Conservation (phyloP, 2,329 filamentous ascomycete species). For the Lomentospora prolificans region DNA sequence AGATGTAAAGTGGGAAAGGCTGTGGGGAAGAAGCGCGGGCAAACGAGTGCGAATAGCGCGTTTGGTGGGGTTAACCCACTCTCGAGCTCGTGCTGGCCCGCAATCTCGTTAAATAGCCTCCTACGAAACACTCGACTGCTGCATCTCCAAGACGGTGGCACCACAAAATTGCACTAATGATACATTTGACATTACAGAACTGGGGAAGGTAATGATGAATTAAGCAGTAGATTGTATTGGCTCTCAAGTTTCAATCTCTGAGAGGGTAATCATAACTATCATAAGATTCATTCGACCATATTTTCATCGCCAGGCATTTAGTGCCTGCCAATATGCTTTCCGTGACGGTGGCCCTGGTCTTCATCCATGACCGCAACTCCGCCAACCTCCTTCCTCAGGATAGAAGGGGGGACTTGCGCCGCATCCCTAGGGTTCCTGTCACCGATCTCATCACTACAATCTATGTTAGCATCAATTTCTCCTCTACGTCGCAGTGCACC, state of each 20-base stretch:
- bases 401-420: constrained; percentile 46
- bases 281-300: neutral
- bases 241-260: neutral
- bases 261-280: neutral
- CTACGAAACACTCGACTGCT: too few species aligned
- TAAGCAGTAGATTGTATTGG: neutral
- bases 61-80: too few species aligned
- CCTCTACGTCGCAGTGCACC: neutral
- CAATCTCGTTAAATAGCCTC: too few species aligned
- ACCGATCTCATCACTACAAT: neutral
- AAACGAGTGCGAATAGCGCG: too few species aligned
- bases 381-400: constrained; percentile 36
- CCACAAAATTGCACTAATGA: too few species aligned
- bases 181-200: neutral
- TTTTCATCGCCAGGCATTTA: too few species aligned
- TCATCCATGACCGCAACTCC: constrained; percentile 7
- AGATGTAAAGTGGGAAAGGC: too few species aligned
- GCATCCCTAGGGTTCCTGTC: constrained; percentile 43
- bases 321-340: neutral
- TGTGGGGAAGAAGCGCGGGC: too few species aligned
- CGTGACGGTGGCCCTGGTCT: neutral
- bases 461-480: constrained; percentile 9
- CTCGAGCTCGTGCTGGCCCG: too few species aligned
- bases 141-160: too few species aligned
- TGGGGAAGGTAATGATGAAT: neutral